These are phyloP conservation scores for Solanum raphanifolium DNA, from an alignment of 257 asterid genomes.

Conservation along the genomic window DNA sequence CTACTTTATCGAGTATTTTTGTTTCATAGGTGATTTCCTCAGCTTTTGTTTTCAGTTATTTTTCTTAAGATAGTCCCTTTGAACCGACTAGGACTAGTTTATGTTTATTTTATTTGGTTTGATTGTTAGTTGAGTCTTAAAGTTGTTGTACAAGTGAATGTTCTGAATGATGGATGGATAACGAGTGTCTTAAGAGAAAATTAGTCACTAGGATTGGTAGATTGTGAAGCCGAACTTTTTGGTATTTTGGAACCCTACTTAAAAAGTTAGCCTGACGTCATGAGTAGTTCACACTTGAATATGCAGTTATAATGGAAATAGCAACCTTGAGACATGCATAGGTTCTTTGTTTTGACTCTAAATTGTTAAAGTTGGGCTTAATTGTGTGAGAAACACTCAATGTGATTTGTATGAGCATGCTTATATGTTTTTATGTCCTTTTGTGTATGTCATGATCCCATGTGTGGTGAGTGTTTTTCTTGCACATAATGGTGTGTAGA, in stretches of 20 bases:
- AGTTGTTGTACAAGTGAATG: too few relatives aligned
- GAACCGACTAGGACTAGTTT: too few relatives aligned
- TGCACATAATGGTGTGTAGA: too few relatives aligned
- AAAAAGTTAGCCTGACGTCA: background rate
- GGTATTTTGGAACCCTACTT: background rate
- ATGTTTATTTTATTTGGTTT: too few relatives aligned
- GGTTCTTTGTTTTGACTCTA: too few relatives aligned
- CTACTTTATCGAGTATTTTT: too few relatives aligned
- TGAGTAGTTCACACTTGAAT: background rate
- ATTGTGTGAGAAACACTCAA: background rate
- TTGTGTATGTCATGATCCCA: background rate
- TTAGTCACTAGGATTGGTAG: too few relatives aligned
- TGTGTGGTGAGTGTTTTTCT: background rate
- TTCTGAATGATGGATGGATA: background rate
- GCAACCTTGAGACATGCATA: background rate
- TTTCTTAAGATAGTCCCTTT: too few relatives aligned
- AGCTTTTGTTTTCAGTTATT: too few relatives aligned
- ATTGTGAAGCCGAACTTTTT: background rate
- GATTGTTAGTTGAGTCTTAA: too few relatives aligned
- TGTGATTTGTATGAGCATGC: background rate
- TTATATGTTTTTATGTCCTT: background rate
- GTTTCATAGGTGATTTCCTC: too few relatives aligned
- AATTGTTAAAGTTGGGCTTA: background rate
- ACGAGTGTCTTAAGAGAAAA: background rate
- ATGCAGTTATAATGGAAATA: too few relatives aligned